phyloP scores from a whole-genome alignment of 2,329 filamentous ascomycete species.

The Paecilomyces formosus region DNA sequence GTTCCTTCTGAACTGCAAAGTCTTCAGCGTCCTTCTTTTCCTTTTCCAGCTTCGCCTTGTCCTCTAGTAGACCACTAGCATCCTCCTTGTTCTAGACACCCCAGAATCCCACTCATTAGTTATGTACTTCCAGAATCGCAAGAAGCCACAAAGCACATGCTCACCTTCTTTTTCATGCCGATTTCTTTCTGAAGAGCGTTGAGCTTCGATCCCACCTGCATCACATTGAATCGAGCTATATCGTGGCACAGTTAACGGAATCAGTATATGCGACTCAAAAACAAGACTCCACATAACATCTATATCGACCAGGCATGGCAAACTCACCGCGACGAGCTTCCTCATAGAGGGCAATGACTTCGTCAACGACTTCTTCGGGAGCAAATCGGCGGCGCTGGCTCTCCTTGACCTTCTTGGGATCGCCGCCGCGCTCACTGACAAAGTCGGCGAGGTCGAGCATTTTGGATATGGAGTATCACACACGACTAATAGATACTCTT shows the following conservation, averaged over 20 bases:
- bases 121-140: background rate
- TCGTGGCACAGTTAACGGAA: background rate
- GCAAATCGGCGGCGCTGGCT: slow-evolving; percentile 79
- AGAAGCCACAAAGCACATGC: slow-evolving; percentile 3
- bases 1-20: slow-evolving; percentile 66
- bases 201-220: slow-evolving; percentile 74
- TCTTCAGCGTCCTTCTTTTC: slow-evolving; percentile 76
- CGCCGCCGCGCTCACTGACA: slow-evolving; percentile 77
- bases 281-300: background rate
- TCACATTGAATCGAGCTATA: slow-evolving; percentile 65
- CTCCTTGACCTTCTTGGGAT: slow-evolving; percentile 86
- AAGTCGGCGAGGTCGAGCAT: slow-evolving; percentile 77
- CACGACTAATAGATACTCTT: background rate
- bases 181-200: slow-evolving; percentile 89
- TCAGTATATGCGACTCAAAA: background rate
- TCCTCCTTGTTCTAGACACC: slow-evolving; percentile 67
- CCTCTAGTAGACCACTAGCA: slow-evolving; percentile 67
- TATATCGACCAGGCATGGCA: background rate
- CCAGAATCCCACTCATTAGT: background rate
- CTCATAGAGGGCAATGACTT: slow-evolving; percentile 80
- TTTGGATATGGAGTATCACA: slow-evolving; percentile 10
- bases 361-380: slow-evolving; percentile 76
- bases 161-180: slow-evolving; percentile 79
- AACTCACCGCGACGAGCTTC: slow-evolving; percentile 67
- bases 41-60: slow-evolving; percentile 71